These are phyloP conservation scores for Ophiosphaerella korrae DNA, from an alignment of 2,329 filamentous ascomycete species.

Conservation along the genomic window DNA sequence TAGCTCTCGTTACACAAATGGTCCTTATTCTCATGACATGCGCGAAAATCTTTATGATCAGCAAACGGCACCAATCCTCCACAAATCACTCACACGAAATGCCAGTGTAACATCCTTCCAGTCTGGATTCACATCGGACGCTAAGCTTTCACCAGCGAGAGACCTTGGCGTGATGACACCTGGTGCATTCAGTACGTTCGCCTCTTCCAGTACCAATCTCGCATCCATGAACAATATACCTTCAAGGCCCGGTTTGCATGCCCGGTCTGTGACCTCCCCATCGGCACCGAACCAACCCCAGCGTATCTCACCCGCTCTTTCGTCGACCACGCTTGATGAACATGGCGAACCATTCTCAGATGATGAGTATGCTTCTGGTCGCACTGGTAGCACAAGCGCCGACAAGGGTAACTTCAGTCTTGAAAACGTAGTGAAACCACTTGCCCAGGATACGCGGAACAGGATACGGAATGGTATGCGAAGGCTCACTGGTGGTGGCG, in stretches of 20 bases:
- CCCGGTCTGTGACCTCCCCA: conserved; percentile 84
- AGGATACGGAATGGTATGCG: conserved; percentile 62
- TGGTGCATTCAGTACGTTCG: conserved; percentile 57
- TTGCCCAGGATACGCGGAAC: conserved; percentile 59
- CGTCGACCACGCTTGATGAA: conserved; percentile 77
- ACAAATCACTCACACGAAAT: conserved; percentile 76
- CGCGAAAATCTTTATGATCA: conserved; percentile 88
- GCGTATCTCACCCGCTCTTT: conserved; percentile 55
- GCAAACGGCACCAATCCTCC: conserved; percentile 86
- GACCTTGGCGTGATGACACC: conserved; percentile 61
- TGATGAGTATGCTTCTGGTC: conserved; percentile 64
- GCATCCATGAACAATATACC: conserved; percentile 18
- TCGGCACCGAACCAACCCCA: conserved; percentile 56
- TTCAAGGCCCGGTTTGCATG: conserved; percentile 71
- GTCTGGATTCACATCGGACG: conserved; percentile 78
- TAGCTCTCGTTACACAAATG: conserved; percentile 35
- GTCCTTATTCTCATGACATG: conserved; percentile 30
- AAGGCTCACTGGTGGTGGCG: conserved; percentile 63
- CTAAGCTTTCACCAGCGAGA: conserved; percentile 62
- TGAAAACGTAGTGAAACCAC: conserved; percentile 63
- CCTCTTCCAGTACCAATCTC: conserved; percentile 28
- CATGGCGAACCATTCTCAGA: conserved; percentile 78
- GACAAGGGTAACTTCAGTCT: conserved; percentile 35
- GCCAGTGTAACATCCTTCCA: conserved; percentile 79
- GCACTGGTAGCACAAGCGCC: conserved; percentile 26